Evolutionary conservation across 2,329 filamentous ascomycete genomes (phyloP), one percentile per base, ranked within the genome.

Genomic region (Fusarium veterinarium): DNA sequence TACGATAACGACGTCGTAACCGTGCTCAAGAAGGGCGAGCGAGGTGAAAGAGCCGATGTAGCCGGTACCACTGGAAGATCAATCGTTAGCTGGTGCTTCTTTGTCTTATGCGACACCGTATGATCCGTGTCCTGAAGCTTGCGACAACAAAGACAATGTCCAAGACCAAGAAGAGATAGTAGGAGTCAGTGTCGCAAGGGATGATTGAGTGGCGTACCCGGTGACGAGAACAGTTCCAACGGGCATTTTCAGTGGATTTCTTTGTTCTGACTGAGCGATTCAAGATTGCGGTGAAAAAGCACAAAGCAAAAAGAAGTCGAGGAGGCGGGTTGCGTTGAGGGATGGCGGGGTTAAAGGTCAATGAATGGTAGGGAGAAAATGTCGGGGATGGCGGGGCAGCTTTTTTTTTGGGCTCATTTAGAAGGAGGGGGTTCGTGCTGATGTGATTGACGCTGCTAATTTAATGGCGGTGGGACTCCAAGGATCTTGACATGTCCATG

Each of bases 31-130:
- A 31, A 99, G 93, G 60, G 95, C 92, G 57, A 99, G 91, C 63
- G 93, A 88, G 70, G 96, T 99, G 88, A 98, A 98, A 56, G 95
- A 98, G 82, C 96, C 96, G 84, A 99, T 99, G 88, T 99, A 99
- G 86, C 96, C 96, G 75, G 95, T 97, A 80, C 96, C 96, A 89
- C 96, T 98, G 81, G 67, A 77, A 76, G 19, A 37, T 40, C 23
- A 42, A 51, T 44, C 63, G 40, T 80, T 66, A 79, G 77, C 69
- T 67, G 45, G 42, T 20, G 20, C 65, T 71, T 49, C 67, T 65
- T 68, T 63, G 60, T 59, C 13, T 19, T 14, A 46, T 58, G 71
- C 67, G 71, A 57, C 71, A 66, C 33, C 37, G 23, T n/a, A 56
- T 41, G 55, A 60, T 53, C 57, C 16, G 56, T 48, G 53, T 35